Conservation (phyloP, 2,329 filamentous ascomycete species). For the Stromatinia cepivora region DNA sequence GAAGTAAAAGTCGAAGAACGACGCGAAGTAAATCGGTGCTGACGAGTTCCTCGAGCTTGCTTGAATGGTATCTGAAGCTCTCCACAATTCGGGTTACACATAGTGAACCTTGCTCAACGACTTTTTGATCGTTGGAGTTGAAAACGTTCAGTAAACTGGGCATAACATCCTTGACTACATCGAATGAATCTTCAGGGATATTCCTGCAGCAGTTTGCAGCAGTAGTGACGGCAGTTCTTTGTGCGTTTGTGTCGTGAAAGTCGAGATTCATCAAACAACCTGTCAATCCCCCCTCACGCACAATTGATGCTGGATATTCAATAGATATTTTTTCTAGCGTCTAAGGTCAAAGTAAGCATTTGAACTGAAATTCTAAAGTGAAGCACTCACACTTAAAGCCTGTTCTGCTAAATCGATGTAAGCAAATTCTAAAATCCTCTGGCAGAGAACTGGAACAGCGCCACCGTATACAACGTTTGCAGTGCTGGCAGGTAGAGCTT, state of each 20-base stretch:
- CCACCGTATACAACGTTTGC: constrained; percentile 97
- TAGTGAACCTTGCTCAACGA: constrained; percentile 93
- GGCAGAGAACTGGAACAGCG: constrained; percentile 89
- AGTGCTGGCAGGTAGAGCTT: constrained; percentile 87
- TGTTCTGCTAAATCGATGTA: constrained; percentile 98
- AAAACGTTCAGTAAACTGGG: constrained; percentile 89
- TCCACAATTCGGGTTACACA: constrained; percentile 96
- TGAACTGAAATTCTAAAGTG: neutral
- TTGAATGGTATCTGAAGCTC: constrained; percentile 87
- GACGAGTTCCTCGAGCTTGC: constrained; percentile 88
- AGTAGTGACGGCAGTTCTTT: constrained; percentile 93
- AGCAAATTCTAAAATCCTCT: constrained; percentile 91
- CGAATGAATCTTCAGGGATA: constrained; percentile 90
- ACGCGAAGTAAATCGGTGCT: constrained; percentile 83
- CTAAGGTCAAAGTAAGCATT: constrained; percentile 40
- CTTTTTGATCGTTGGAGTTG: constrained; percentile 88
- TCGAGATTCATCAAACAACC: constrained; percentile 96
- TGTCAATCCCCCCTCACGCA: constrained; percentile 89
- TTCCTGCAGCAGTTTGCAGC: constrained; percentile 98
- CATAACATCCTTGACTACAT: constrained; percentile 93
- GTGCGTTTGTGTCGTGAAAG: constrained; percentile 96
- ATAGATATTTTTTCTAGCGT: constrained; percentile 97
- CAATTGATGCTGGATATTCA: constrained; percentile 92
- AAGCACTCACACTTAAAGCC: constrained; percentile 69
- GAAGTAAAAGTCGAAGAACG: constrained; percentile 82